Conservation (phyloP, 139 green algal genomes). For the Auxenochlorella pyrenoidosa region DNA sequence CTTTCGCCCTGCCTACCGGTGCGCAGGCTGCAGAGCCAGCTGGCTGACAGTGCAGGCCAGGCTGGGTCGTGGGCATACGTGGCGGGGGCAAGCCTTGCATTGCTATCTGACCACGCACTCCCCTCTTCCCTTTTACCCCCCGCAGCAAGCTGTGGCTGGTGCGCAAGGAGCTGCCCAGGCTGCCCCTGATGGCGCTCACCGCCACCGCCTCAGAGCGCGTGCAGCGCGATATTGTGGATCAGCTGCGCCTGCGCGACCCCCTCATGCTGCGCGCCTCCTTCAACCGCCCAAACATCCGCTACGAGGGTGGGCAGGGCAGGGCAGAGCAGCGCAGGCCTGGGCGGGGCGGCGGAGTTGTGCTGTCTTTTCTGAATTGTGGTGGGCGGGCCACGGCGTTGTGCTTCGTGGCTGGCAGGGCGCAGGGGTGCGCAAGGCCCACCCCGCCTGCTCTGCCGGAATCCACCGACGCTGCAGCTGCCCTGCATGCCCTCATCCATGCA, state of each 20-base stretch:
- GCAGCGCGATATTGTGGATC: slow-evolving; percentile 36
- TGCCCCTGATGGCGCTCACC: slow-evolving; percentile 59
- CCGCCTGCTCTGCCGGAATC: not conserved
- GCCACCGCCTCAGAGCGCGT: slow-evolving; percentile 45
- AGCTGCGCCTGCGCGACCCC: slow-evolving; percentile 35
- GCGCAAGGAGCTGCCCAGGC: slow-evolving; percentile 52
- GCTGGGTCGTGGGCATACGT: no score
- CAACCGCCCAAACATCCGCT: slow-evolving; percentile 65
- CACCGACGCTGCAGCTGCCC: no score
- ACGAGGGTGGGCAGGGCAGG: no score
- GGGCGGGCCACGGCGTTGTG: not conserved
- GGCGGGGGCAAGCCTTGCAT: no score
- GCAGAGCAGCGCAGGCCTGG: no score
- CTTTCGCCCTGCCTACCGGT: slow-evolving; percentile 2
- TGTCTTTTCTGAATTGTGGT: not conserved
- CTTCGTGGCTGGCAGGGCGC: not conserved
- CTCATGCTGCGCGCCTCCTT: slow-evolving; percentile 46
- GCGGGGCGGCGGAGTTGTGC: no score
- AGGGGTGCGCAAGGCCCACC: no score
- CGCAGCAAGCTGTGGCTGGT: slow-evolving; percentile 45
- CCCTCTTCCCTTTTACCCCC: no score
- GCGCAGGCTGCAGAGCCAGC: not conserved
- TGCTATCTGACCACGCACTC: no score
- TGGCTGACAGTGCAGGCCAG: not conserved
- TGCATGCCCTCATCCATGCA: not conserved